Conservation (phyloP, 495 filamentous ascomycete species). For the Podospora fimiseda region DNA sequence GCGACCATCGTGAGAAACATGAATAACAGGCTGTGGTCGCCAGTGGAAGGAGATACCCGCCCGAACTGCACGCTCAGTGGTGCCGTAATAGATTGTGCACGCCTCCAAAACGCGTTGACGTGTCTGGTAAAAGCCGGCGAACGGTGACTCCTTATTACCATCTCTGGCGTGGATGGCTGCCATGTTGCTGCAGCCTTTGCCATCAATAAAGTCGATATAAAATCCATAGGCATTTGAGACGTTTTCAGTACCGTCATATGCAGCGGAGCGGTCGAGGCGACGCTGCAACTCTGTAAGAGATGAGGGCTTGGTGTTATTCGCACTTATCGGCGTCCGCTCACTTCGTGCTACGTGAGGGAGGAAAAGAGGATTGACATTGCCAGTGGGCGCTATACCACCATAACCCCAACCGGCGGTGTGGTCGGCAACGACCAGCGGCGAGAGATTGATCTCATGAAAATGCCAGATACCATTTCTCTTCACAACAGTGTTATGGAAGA, state of each 20-base stretch:
- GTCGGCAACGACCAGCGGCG: constrained; percentile 8
- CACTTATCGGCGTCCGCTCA: background rate
- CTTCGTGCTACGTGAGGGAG: background rate
- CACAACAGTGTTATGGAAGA: constrained; percentile 12
- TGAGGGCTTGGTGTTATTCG: background rate
- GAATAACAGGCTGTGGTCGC: constrained; percentile 17
- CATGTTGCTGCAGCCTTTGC: constrained; percentile 10
- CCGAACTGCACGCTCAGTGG: background rate
- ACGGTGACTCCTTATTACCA: constrained; percentile 15
- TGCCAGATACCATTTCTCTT: constrained; percentile 16
- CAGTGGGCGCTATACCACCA: constrained; percentile 8
- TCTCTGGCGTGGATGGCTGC: constrained; percentile 12
- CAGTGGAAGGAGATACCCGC: constrained; percentile 13
- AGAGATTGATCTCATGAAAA: constrained; percentile 4
- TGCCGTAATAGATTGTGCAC: constrained; percentile 12
- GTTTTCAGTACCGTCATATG: constrained; percentile 17
- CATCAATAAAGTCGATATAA: constrained; percentile 17
- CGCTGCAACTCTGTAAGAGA: constrained; percentile 12
- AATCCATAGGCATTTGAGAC: constrained; percentile 19
- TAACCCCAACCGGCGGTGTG: constrained; percentile 14
- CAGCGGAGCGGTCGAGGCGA: constrained; percentile 11
- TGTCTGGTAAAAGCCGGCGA: constrained; percentile 18
- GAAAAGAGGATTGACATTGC: background rate
- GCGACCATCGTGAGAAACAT: constrained; percentile 14
- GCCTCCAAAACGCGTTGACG: constrained; percentile 11